These are phyloP conservation scores for Trichocladium antarcticum DNA, from an alignment of 495 filamentous ascomycete species.

Conservation along the genomic window DNA sequence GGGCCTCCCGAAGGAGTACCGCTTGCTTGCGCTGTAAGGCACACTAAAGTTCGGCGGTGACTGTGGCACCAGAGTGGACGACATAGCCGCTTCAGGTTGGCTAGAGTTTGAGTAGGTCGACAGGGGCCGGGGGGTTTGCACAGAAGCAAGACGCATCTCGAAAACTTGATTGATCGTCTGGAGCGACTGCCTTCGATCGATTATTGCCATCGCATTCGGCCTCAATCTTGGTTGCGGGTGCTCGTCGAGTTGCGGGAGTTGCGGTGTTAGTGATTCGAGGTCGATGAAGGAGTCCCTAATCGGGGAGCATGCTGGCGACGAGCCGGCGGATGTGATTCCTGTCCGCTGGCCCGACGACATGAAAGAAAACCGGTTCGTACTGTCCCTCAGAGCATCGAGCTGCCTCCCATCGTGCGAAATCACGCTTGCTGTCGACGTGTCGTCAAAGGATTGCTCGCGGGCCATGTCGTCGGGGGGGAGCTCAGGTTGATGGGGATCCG, in stretches of 20 bases:
- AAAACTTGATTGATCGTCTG: slow-evolving; percentile 37
- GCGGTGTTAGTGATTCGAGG: slow-evolving; percentile 23
- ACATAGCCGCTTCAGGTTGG: slow-evolving; percentile 10
- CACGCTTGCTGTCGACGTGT: slow-evolving; percentile 39
- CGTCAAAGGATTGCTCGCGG: slow-evolving; percentile 28
- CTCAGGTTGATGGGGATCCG: slow-evolving; percentile 17
- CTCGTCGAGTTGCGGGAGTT: slow-evolving; percentile 19
- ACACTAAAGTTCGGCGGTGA: slow-evolving; percentile 40
- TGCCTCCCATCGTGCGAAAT: slow-evolving; percentile 41
- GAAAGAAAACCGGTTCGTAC: slow-evolving; percentile 49
- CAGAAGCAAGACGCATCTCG: slow-evolving; percentile 26
- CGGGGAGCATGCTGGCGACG: slow-evolving; percentile 43
- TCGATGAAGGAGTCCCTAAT: slow-evolving; percentile 35
- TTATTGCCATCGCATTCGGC: slow-evolving; percentile 44
- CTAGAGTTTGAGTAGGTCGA: slow-evolving; percentile 16
- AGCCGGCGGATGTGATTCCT: slow-evolving; percentile 42
- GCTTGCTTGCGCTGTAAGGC: slow-evolving; percentile 33
- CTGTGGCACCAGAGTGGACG: slow-evolving; percentile 8
- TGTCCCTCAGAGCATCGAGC: slow-evolving; percentile 40
- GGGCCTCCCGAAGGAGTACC: slow-evolving; percentile 30
- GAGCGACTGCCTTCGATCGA: slow-evolving; percentile 42
- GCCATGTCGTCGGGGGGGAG: slow-evolving; percentile 16
- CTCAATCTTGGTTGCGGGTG: slow-evolving; percentile 30
- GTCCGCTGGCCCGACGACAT: slow-evolving; percentile 50
- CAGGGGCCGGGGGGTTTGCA: slow-evolving; percentile 16